phyloP scores from a whole-genome alignment of 106 monocot species.

The Allium fistulosum region DNA sequence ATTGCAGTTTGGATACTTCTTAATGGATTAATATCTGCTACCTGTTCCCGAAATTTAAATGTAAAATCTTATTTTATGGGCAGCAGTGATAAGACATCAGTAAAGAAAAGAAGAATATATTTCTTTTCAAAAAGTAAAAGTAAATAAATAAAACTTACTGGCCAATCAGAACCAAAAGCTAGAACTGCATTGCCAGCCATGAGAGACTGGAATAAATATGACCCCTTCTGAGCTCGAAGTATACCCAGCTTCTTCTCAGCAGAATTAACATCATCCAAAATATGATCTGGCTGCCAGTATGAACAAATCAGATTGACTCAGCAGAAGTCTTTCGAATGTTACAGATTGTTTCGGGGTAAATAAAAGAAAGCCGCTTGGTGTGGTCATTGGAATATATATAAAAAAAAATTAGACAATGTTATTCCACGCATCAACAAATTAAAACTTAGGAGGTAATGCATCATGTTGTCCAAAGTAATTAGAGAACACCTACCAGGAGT shows the following conservation, averaged over 20 bases:
- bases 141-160: conserved; percentile 33
- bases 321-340: too few relatives aligned
- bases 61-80: too few relatives aligned
- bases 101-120: not conserved
- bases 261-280: conserved; percentile 64
- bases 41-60: conserved; percentile 26
- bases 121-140: not conserved
- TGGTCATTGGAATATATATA: too few relatives aligned
- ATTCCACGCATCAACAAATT: too few relatives aligned
- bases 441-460: too few relatives aligned
- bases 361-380: too few relatives aligned
- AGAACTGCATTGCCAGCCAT: conserved; percentile 36
- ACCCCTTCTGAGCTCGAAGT: conserved; percentile 45
- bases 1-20: conserved; percentile 66
- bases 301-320: too few relatives aligned
- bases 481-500: too few relatives aligned
- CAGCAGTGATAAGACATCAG: not conserved
- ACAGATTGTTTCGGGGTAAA: too few relatives aligned
- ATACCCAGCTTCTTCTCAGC: conserved; percentile 74
- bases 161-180: conserved; percentile 98
- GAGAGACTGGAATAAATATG: conserved; percentile 78
- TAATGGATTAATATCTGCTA: conserved; percentile 79
- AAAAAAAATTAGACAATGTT: too few relatives aligned
- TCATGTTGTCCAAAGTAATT: too few relatives aligned
- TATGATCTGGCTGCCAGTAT: conserved; percentile 67